phyloP scores from a whole-genome alignment of 1,284 basidiomycete genomes.

The Schizophyllum amplum region DNA sequence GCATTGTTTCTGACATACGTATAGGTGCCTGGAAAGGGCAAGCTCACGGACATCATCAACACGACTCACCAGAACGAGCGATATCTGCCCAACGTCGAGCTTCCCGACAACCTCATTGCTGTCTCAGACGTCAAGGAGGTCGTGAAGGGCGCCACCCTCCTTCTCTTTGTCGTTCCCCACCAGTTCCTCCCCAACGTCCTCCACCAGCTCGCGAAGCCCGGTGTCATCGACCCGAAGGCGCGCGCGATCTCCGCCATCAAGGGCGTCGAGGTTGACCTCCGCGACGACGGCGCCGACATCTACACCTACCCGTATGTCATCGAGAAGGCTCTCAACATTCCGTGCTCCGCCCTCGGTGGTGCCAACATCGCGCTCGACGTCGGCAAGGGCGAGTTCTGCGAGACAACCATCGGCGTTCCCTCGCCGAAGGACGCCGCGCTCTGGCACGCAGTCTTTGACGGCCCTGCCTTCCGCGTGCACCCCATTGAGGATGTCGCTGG shows the following conservation, averaged over 20 bases:
- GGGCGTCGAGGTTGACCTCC: slow-evolving; percentile 12
- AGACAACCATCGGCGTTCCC: slow-evolving; percentile 14
- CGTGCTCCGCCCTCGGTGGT: slow-evolving; percentile 14
- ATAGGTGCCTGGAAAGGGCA: slow-evolving; percentile 13
- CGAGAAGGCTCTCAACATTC: slow-evolving; percentile 11
- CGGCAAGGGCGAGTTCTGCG: slow-evolving; percentile 14
- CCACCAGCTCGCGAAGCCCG: slow-evolving; percentile 9
- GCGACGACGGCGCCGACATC: slow-evolving; percentile 9
- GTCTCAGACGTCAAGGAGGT: slow-evolving; percentile 9
- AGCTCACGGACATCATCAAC: slow-evolving; percentile 14
- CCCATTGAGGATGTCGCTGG: slow-evolving; percentile 15
- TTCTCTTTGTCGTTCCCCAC: slow-evolving; percentile 13
- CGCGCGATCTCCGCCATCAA: slow-evolving; percentile 15
- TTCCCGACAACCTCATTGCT: slow-evolving; percentile 14
- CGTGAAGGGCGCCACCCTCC: slow-evolving; percentile 12
- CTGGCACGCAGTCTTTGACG: slow-evolving; percentile 15
- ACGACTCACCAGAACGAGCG: slow-evolving; percentile 11
- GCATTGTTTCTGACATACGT: background rate
- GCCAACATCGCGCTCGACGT: slow-evolving; percentile 15
- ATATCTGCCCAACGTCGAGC: slow-evolving; percentile 13
- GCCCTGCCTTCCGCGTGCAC: slow-evolving; percentile 12
- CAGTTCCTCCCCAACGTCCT: slow-evolving; percentile 14
- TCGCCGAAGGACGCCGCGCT: slow-evolving; percentile 12
- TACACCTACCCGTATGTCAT: slow-evolving; percentile 13
- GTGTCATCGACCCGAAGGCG: slow-evolving; percentile 7